A percentile compares a stretch with the other conserved stretches of the same genome.
These are phyloP conservation scores for Bifiguratus adelaidae DNA, from an alignment of 192 early-diverging fungal species.

Conservation along the genomic window DNA sequence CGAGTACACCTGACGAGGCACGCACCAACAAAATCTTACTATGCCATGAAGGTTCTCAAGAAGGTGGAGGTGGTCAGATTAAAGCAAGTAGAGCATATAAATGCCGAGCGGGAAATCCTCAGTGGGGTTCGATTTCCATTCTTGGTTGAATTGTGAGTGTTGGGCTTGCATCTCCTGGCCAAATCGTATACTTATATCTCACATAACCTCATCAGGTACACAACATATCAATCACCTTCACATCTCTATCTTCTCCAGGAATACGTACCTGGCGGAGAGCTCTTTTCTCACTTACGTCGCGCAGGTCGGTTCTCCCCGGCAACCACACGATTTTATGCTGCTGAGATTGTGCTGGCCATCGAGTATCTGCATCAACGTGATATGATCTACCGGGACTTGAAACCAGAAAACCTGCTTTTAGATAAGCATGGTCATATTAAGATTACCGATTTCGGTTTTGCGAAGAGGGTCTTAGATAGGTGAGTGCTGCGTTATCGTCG, in stretches of 20 bases:
- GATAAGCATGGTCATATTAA: constrained; percentile 75
- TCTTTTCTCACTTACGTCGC: constrained; percentile 73
- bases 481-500: neutral
- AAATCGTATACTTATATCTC: neutral
- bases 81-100: constrained; percentile 93
- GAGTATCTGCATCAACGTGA: constrained; percentile 74
- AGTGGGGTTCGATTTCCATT: constrained; percentile 79
- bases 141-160: constrained; percentile 71
- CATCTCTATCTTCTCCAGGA: constrained; percentile 81
- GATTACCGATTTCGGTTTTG: constrained; percentile 88
- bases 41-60: constrained; percentile 92
- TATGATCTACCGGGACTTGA: constrained; percentile 82
- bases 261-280: constrained; percentile 78
- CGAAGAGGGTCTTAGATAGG: constrained; percentile 53
- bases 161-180: neutral
- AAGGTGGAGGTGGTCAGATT: constrained; percentile 85
- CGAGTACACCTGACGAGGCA: constrained; percentile 85
- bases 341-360: constrained; percentile 77
- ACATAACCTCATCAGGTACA: constrained; percentile 3
- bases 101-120: constrained; percentile 87
- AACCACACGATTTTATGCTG: constrained; percentile 77
- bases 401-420: constrained; percentile 68
- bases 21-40: constrained; percentile 62
- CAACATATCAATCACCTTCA: constrained; percentile 74
- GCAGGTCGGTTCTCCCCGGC: constrained; percentile 72